A percentile compares a stretch with the other conserved stretches of the same genome.
Evolutionary conservation across 2,329 filamentous ascomycete species (phyloP).

Genomic region (Teratosphaeria zuluensis): DNA sequence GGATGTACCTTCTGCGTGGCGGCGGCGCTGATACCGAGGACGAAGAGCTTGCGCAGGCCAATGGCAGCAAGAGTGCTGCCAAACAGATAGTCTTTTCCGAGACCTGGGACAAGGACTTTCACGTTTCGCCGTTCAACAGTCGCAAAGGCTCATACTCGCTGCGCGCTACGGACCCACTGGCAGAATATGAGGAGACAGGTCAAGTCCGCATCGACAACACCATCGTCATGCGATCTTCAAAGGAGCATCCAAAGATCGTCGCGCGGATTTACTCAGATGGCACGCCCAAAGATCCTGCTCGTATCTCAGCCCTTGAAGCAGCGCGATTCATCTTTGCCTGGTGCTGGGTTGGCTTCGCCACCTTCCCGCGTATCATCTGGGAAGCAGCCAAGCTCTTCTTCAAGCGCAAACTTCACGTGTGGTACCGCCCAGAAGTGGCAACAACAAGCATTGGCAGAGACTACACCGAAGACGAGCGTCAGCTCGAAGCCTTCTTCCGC

Average conservation of each 20-base stretch:
- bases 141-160: conserved; percentile 40
- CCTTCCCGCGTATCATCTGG: conserved; percentile 54
- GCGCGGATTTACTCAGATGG: conserved; percentile 49
- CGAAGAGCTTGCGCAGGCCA: background rate
- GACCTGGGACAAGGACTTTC: conserved; percentile 61
- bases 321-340: conserved; percentile 33
- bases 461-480: conserved; percentile 42
- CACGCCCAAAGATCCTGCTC: conserved; percentile 40
- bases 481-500: conserved; percentile 30
- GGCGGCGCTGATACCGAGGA: conserved; percentile 9
- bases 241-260: conserved; percentile 51
- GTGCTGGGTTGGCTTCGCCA: conserved; percentile 60
- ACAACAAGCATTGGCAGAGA: conserved; percentile 45
- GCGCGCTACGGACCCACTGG: conserved; percentile 37
- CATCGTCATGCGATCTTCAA: conserved; percentile 52
- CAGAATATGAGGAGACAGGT: conserved; percentile 16
- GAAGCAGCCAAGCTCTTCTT: conserved; percentile 53
- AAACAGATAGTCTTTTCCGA: conserved; percentile 33
- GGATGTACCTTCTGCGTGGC: conserved; percentile 53
- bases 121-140: conserved; percentile 65
- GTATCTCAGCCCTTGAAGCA: conserved; percentile 30
- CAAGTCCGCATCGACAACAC: conserved; percentile 44
- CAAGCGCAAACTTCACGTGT: conserved; percentile 49
- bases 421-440: conserved; percentile 55
- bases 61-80: background rate